A percentile compares a stretch with the other conserved stretches of the same genome.
Evolutionary conservation across 495 filamentous ascomycete species (phyloP).

Genomic region (Bathelium albidoporum): DNA sequence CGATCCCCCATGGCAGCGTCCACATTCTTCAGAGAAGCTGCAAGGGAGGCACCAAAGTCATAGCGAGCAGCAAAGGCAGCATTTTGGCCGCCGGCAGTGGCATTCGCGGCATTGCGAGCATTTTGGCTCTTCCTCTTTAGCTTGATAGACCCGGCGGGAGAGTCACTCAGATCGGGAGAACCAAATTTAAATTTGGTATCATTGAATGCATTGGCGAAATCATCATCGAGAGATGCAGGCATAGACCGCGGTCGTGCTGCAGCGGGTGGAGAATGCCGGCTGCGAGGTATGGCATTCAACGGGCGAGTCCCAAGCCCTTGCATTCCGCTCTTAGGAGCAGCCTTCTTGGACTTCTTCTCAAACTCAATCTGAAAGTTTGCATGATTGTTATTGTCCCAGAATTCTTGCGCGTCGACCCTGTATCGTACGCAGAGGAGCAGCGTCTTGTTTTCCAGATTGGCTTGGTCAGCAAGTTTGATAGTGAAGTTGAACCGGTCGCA

Average conservation of each 20-base stretch:
- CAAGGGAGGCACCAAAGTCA: constrained; percentile 83
- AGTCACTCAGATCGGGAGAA: constrained; percentile 45
- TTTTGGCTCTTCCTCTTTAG: constrained; percentile 28
- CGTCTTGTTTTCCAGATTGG: constrained; percentile 81
- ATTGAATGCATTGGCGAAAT: constrained; percentile 48
- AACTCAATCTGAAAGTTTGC: constrained; percentile 93
- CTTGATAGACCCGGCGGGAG: constrained; percentile 30
- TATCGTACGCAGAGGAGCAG: constrained; percentile 89
- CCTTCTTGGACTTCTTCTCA: constrained; percentile 53
- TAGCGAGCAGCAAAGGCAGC: constrained; percentile 77
- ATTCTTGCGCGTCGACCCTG: constrained; percentile 70
- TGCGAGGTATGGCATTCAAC: constrained; percentile 58
- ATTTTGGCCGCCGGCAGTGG: constrained; percentile 34
- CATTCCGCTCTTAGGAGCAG: constrained; percentile 43
- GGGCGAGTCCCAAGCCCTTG: constrained; percentile 46
- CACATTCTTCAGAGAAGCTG: constrained; percentile 64
- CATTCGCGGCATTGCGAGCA: constrained; percentile 30
- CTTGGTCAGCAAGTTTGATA: constrained; percentile 83
- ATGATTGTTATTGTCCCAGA: constrained; percentile 86
- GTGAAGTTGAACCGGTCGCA: constrained; percentile 87
- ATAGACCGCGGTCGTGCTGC: constrained; percentile 48
- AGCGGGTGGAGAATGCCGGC: constrained; percentile 46
- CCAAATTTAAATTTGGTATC: constrained; percentile 44
- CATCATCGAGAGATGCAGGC: constrained; percentile 51
- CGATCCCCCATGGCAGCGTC: constrained; percentile 42